These are phyloP conservation scores for Celoporthe dispersa DNA, from an alignment of 2,329 filamentous ascomycete genomes.

Conservation along the genomic window DNA sequence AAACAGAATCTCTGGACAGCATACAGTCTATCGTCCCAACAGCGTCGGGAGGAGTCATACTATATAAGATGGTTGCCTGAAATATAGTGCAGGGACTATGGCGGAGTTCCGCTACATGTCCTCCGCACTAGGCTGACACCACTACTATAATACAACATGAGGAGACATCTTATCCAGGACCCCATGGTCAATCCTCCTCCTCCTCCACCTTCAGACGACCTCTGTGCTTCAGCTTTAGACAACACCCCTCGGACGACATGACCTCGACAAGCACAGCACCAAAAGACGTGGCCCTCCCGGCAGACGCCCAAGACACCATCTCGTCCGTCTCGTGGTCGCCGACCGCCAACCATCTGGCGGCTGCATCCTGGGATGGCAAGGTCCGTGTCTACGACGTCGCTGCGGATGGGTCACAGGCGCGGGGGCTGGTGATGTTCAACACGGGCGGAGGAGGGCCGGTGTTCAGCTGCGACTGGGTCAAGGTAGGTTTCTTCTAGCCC, in stretches of 20 bases:
- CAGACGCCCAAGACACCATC: slow-evolving; percentile 41
- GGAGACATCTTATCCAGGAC: neutral
- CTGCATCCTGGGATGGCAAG: slow-evolving; percentile 43
- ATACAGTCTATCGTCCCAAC: neutral
- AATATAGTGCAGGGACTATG: neutral
- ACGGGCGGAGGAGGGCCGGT: slow-evolving; percentile 36
- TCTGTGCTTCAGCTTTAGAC: neutral
- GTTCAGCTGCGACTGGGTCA: slow-evolving; percentile 43
- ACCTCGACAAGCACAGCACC: neutral
- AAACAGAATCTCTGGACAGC: neutral
- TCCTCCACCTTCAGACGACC: neutral
- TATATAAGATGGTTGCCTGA: neutral
- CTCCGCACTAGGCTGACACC: neutral
- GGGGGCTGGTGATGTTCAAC: slow-evolving; percentile 34
- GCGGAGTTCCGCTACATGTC: neutral
- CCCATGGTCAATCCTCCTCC: neutral
- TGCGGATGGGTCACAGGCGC: slow-evolving; percentile 31
- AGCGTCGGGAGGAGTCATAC: neutral
- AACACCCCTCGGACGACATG: neutral
- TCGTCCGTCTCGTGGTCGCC: slow-evolving; percentile 43
- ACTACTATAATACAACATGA: neutral
- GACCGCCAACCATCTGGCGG: slow-evolving; percentile 38
- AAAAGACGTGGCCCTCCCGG: slow-evolving; percentile 35
- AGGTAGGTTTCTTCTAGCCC: slow-evolving; percentile 39
- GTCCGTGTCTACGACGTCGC: slow-evolving; percentile 43